Base-by-base conservation (phyloP, 1,139 yeast species). In the Hemisphaericaspora lyxosophila region DNA sequence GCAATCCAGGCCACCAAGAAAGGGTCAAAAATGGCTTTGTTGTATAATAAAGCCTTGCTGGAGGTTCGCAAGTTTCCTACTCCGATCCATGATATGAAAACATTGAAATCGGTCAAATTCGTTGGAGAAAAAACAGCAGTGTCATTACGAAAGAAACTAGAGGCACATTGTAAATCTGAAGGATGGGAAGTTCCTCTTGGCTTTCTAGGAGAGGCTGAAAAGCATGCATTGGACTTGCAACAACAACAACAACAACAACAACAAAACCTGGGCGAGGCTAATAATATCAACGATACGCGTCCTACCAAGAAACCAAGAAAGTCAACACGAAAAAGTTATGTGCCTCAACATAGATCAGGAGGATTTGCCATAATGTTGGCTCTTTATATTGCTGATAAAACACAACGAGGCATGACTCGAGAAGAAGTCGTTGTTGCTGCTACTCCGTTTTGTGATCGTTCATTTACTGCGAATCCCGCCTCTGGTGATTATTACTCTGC, bases 281-380 rank as follows among this genome's bases (percentile, higher is more conserved):
- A 13, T 16, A 55, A 49, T 11, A 40, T 25, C 9, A 26, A 45
- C n/a, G 33, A 17, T 2, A 25, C 26, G 5, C 31, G 8, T n/a
- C 29, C 32, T 15, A 35, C 14, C n/a, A 31, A 12, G 20, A 29
- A 22, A 15, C 35, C 28, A 29, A 52, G 42, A 55, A 52, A 39
- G 6, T 19, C 36, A 11, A 24, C 26, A 42, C 57, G 53, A 30
- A 57, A 60, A 40, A 65, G 55, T 38, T 92, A 87, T 55, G 73
- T 90, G 0, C 98, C 98, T 1, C 71, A 73, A 32, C 80, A 79
- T 45, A 66, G 94, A 29, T 80, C 95, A 0, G 97, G 97, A 0
- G 94, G 89, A 0, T 92, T 85, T 62, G 96, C 95, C 0, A 85
- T 92, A 5, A 53, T 92, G 26, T 48, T 89, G 15, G 84, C 85